These are phyloP conservation scores for Crassisporium funariophilum DNA, from an alignment of 768 basidiomycete species.

Conservation along the genomic window DNA sequence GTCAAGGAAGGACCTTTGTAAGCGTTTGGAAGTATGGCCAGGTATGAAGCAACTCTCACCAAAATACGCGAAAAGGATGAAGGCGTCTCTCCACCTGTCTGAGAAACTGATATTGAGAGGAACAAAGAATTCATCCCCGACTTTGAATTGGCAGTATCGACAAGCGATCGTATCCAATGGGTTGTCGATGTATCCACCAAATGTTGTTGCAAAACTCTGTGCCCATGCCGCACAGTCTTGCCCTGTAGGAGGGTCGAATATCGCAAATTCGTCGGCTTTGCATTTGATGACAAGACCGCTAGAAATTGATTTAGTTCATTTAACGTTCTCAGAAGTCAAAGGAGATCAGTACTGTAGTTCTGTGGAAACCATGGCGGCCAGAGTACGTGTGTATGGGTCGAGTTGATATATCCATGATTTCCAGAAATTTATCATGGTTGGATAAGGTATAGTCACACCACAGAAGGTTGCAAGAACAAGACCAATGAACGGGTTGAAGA, in stretches of 20 bases:
- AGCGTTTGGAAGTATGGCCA: neutral
- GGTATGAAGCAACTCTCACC: constrained; percentile 36
- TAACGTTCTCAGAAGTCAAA: neutral
- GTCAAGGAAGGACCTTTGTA: neutral
- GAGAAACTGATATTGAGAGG: constrained; percentile 69
- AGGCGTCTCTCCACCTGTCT: constrained; percentile 68
- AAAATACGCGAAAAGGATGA: constrained; percentile 64
- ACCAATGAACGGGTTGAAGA: constrained; percentile 78
- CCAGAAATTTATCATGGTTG: constrained; percentile 68
- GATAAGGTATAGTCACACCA: constrained; percentile 77
- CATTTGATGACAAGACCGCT: constrained; percentile 68
- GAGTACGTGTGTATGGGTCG: constrained; percentile 67
- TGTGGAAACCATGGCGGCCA: constrained; percentile 75
- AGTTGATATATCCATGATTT: constrained; percentile 77
- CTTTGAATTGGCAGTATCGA: constrained; percentile 69
- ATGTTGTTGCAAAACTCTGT: constrained; percentile 55
- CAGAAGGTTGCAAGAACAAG: constrained; percentile 73
- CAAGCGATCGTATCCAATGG: constrained; percentile 60
- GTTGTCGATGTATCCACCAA: constrained; percentile 79
- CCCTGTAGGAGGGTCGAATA: constrained; percentile 72
- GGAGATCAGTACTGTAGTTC: constrained; percentile 61
- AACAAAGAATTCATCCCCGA: constrained; percentile 70
- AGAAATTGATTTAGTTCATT: constrained; percentile 14
- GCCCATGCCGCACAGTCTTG: constrained; percentile 78
- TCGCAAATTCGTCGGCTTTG: constrained; percentile 65